These are phyloP conservation scores for Aspergillaceae sp. DNA, from an alignment of 2,329 filamentous ascomycete genomes.

Conservation along the genomic window DNA sequence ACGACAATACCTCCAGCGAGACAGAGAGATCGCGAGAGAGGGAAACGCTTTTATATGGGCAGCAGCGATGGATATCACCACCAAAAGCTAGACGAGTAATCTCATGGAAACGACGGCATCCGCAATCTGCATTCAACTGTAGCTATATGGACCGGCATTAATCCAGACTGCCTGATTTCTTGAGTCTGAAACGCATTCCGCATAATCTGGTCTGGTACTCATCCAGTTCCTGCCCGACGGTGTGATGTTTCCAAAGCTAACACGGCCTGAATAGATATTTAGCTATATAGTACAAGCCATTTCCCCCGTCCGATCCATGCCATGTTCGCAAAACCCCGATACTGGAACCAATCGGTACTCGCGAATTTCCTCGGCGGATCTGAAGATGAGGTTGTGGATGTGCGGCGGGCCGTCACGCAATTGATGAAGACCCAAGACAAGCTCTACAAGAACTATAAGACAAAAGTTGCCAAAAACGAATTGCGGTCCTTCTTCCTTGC, in stretches of 20 bases:
- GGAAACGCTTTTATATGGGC: too few species aligned
- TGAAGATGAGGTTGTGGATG: background rate
- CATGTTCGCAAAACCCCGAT: background rate
- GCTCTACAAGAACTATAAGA: background rate
- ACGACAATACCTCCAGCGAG: too few species aligned
- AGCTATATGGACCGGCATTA: too few species aligned
- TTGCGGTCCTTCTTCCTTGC: background rate
- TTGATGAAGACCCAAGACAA: background rate
- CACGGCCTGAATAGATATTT: background rate
- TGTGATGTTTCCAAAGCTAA: background rate
- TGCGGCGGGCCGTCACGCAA: background rate
- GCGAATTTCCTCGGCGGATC: conserved; percentile 1
- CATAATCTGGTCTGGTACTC: too few species aligned
- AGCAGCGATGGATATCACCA: too few species aligned
- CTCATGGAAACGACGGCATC: too few species aligned
- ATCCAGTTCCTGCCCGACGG: too few species aligned
- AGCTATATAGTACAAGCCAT: background rate
- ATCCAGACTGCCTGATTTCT: too few species aligned
- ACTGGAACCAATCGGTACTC: conserved; percentile 1
- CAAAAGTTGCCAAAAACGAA: background rate
- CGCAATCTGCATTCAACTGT: too few species aligned
- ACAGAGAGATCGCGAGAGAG: too few species aligned
- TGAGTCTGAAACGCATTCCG: too few species aligned
- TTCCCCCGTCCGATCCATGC: background rate
- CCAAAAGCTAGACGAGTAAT: too few species aligned